These are phyloP conservation scores for Backusella luteola DNA, from an alignment of 192 early-diverging fungal genomes.

Conservation along the genomic window DNA sequence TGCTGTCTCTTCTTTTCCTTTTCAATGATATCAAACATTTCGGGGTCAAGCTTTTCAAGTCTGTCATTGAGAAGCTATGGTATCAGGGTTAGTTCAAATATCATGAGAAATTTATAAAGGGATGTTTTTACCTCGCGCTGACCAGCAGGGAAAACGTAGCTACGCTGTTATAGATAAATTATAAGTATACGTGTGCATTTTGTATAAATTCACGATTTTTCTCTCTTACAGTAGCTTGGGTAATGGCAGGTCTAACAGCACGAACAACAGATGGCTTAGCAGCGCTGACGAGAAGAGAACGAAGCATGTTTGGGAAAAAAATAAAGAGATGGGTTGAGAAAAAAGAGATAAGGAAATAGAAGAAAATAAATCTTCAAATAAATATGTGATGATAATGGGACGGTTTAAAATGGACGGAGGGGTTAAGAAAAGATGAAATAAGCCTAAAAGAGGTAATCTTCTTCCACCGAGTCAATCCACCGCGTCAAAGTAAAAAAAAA, in stretches of 20 bases:
- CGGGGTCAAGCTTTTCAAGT: constrained; percentile 78
- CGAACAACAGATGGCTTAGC: constrained; percentile 15
- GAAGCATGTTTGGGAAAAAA: constrained; percentile 36
- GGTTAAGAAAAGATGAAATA: constrained; percentile 14
- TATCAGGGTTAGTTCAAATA: not conserved
- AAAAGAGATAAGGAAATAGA: constrained; percentile 19
- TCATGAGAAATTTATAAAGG: not conserved
- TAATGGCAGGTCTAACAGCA: constrained; percentile 10
- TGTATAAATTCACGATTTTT: not conserved
- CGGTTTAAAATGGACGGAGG: not conserved
- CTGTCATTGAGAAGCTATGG: constrained; percentile 69
- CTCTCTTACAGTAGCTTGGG: constrained; percentile 21
- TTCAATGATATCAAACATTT: constrained; percentile 93
- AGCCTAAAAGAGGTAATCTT: constrained; percentile 11
- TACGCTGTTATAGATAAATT: constrained; percentile 29
- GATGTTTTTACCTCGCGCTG: constrained; percentile 45
- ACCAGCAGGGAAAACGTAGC: constrained; percentile 51
- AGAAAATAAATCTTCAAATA: constrained; percentile 10
- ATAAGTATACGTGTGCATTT: not conserved
- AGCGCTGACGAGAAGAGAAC: constrained; percentile 32
- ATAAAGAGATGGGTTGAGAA: constrained; percentile 16
- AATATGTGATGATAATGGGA: not conserved
- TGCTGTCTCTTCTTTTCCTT: constrained; percentile 93
- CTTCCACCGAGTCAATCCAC: too few relatives aligned
- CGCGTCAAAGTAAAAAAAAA: not conserved